Percentiles rank a stretch among this genome's conserved stretches.
phyloP scores from a whole-genome alignment of 2,329 filamentous ascomycete species.

The Penicillium sp. region DNA sequence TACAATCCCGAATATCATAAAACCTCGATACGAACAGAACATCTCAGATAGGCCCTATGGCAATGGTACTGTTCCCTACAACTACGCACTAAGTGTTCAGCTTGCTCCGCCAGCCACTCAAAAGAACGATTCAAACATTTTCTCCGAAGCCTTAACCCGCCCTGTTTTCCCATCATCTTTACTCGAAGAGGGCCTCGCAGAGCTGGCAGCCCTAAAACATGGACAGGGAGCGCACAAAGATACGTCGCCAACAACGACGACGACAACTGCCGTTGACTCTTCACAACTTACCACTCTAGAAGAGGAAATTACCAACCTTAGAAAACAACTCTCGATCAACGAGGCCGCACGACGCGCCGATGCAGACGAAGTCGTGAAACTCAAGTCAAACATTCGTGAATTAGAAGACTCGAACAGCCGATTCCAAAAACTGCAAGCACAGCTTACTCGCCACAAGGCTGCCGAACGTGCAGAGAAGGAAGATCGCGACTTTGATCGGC shows the following conservation, averaged over 20 bases:
- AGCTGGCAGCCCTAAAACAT: conserved; percentile 29
- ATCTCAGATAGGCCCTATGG: conserved; percentile 32
- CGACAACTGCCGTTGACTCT: conserved; percentile 15
- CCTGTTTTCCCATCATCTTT: conserved; percentile 35
- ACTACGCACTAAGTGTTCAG: conserved; percentile 41
- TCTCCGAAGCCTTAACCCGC: conserved; percentile 36
- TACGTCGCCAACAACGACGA: conserved; percentile 4
- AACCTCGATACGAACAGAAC: conserved; percentile 57
- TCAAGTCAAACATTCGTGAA: conserved; percentile 32
- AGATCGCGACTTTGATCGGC: conserved; percentile 35
- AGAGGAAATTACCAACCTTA: conserved; percentile 36
- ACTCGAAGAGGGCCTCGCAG: conserved; percentile 39
- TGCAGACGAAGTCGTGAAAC: conserved; percentile 31
- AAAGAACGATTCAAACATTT: conserved; percentile 14
- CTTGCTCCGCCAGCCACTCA: conserved; percentile 17
- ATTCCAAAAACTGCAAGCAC: conserved; percentile 37
- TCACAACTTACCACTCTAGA: conserved; percentile 31
- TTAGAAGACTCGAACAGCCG: conserved; percentile 37
- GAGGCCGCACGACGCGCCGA: conserved; percentile 34
- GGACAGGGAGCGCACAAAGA: conserved; percentile 9
- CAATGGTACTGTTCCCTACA: conserved; percentile 36
- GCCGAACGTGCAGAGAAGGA: conserved; percentile 36
- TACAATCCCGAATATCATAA: conserved; percentile 62
- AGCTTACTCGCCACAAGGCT: conserved; percentile 28
- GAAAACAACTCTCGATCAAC: conserved; percentile 32